A percentile compares a stretch with the other conserved stretches of the same genome.
Evolutionary conservation across 768 basidiomycete genomes (phyloP).

Genomic region (Suillus ampliporus): DNA sequence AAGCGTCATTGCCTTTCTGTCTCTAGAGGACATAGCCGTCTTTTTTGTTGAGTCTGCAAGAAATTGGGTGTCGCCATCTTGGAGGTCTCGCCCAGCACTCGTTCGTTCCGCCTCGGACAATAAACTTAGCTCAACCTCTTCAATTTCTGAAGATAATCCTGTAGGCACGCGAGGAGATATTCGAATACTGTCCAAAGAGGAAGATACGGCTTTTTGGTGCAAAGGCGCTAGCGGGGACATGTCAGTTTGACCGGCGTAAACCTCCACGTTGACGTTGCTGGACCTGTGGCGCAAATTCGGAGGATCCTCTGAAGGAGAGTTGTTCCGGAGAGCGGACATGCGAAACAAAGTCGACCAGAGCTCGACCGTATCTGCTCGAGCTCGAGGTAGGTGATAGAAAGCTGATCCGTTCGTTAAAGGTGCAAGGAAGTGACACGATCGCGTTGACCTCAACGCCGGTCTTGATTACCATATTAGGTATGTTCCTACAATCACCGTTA

Average conservation of each 20-base stretch:
- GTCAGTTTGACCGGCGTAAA: slow-evolving; percentile 31
- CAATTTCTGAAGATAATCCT: slow-evolving; percentile 39
- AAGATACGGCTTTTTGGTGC: slow-evolving; percentile 58
- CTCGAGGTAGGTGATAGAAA: slow-evolving; percentile 9
- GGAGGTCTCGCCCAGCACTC: slow-evolving; percentile 50
- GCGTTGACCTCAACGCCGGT: background rate
- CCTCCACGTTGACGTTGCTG: slow-evolving; percentile 45
- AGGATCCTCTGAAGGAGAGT: slow-evolving; percentile 33
- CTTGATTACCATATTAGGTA: slow-evolving; percentile 12
- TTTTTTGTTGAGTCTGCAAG: slow-evolving; percentile 36
- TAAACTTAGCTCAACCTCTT: slow-evolving; percentile 67
- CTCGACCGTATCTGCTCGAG: background rate
- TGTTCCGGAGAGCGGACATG: slow-evolving; percentile 32
- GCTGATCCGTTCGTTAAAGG: background rate
- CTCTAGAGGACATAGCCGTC: slow-evolving; percentile 69
- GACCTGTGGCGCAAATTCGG: slow-evolving; percentile 37
- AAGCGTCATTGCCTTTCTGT: slow-evolving; percentile 84
- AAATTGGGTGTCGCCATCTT: slow-evolving; percentile 42
- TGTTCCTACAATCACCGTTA: background rate
- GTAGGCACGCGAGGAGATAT: slow-evolving; percentile 58
- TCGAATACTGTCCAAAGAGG: slow-evolving; percentile 63
- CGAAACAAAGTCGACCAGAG: slow-evolving; percentile 11
- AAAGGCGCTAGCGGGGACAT: slow-evolving; percentile 33
- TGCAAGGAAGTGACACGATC: slow-evolving; percentile 10
- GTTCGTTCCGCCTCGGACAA: slow-evolving; percentile 61